Evolutionary conservation across 1,284 basidiomycete genomes (phyloP).

Genomic region (Macrocybe sp.): DNA sequence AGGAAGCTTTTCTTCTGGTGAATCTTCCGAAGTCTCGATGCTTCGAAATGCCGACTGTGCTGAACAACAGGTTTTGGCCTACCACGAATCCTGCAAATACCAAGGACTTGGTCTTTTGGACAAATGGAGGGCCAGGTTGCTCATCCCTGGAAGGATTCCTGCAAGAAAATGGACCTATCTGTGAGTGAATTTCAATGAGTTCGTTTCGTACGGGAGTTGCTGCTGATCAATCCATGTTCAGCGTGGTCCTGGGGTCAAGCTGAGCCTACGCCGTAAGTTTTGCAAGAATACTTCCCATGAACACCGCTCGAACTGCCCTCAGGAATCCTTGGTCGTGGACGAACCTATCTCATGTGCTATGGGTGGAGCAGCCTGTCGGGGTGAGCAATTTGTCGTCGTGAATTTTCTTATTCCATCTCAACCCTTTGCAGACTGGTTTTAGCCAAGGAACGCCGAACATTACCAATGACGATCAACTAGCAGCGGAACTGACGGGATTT

Average conservation of each 20-base stretch:
- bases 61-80: conserved; percentile 32
- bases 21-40: conserved; percentile 20
- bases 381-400: conserved; percentile 10
- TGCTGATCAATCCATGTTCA: conserved; percentile 18
- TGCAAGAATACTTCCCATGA: background rate
- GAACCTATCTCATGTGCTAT: conserved; percentile 66
- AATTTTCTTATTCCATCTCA: conserved; percentile 2
- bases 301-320: conserved; percentile 1
- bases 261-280: conserved; percentile 35
- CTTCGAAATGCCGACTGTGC: conserved; percentile 7
- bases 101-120: conserved; percentile 51
- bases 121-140: conserved; percentile 49
- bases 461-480: conserved; percentile 58
- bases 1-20: conserved; percentile 77
- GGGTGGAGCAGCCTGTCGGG: conserved; percentile 77
- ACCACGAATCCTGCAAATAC: conserved; percentile 38
- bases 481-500: conserved; percentile 52
- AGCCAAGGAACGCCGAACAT: conserved; percentile 64
- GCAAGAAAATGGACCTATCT: conserved; percentile 66
- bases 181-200: conserved; percentile 13
- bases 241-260: conserved; percentile 56
- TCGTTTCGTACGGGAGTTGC: background rate
- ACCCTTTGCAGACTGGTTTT: conserved; percentile 55
- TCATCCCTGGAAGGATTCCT: conserved; percentile 72
- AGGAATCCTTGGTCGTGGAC: conserved; percentile 63